Conservation (phyloP, 2,329 filamentous ascomycete genomes). For the Ambrosiella xylebori region DNA sequence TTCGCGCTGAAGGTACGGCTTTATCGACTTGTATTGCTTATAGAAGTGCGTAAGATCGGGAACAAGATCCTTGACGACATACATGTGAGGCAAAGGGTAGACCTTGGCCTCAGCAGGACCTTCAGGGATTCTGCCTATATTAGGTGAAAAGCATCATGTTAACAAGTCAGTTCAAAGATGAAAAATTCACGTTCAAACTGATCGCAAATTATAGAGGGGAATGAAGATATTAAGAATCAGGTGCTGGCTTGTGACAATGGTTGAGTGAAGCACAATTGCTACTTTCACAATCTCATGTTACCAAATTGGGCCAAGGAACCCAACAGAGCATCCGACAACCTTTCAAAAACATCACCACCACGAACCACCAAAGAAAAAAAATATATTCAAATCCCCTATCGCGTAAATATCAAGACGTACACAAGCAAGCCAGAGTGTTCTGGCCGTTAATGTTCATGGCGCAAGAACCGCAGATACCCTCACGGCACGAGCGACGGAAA, state of each 20-base stretch:
- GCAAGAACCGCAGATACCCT: constrained; percentile 96
- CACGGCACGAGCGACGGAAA: constrained; percentile 87
- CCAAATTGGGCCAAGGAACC: constrained; percentile 5
- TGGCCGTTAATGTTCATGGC: constrained; percentile 99
- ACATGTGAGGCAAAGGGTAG: constrained; percentile 95
- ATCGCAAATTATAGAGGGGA: background rate
- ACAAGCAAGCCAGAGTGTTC: constrained; percentile 93
- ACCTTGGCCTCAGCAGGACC: constrained; percentile 80
- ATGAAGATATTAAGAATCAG: background rate
- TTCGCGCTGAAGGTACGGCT: constrained; percentile 90
- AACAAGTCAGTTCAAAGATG: background rate
- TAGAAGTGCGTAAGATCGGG: constrained; percentile 97
- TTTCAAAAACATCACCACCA: background rate
- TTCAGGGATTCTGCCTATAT: constrained; percentile 73
- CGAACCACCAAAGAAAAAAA: background rate
- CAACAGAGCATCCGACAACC: background rate
- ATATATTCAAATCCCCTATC: background rate
- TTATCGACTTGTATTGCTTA: constrained; percentile 99
- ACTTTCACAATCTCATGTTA: constrained; percentile 2
- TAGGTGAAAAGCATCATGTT: background rate
- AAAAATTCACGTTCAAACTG: background rate
- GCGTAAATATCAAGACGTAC: constrained; percentile 37
- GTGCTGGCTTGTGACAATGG: background rate
- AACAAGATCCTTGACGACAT: constrained; percentile 97
- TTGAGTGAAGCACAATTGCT: background rate